Percentiles rank a stretch among this genome's conserved stretches.
Evolutionary conservation across 2,329 filamentous ascomycete species (phyloP).

Genomic region (Penicillium polonicum): DNA sequence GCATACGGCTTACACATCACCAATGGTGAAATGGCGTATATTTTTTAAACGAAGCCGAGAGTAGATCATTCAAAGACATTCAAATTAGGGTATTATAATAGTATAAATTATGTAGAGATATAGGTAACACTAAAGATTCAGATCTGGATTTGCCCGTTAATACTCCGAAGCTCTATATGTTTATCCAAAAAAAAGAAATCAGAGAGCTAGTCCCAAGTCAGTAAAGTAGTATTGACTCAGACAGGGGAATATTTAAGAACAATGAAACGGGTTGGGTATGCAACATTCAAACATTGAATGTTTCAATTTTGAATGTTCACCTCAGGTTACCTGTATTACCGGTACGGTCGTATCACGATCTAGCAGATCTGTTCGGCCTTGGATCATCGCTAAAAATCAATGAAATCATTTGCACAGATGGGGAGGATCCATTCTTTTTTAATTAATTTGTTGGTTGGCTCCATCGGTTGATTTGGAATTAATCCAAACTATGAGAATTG

Average conservation of each 20-base stretch:
- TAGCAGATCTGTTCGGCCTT: slow-evolving; percentile 14
- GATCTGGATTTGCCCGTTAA: slow-evolving; percentile 9
- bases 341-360: slow-evolving; percentile 9
- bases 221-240: slow-evolving; percentile 2
- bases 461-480: slow-evolving; percentile 18
- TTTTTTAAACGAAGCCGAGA: neutral
- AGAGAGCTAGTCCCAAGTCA: slow-evolving; percentile 5
- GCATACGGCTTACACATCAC: neutral
- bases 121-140: slow-evolving; percentile 14
- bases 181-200: neutral
- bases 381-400: slow-evolving; percentile 1
- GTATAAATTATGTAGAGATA: no score
- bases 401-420: slow-evolving; percentile 21
- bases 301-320: neutral
- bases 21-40: neutral
- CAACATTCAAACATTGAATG: neutral
- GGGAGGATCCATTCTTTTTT: neutral
- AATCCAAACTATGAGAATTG: neutral
- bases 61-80: neutral
- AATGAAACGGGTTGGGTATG: neutral
- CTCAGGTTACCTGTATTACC: slow-evolving; percentile 9
- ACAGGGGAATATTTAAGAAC: neutral
- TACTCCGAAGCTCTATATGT: neutral
- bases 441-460: neutral
- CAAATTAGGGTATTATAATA: no score